Evolutionary conservation across 108 stramenopile species (phyloP), one percentile per base, ranked within the genome.

Genomic region (Cyclotella choctawhatcheeana): DNA sequence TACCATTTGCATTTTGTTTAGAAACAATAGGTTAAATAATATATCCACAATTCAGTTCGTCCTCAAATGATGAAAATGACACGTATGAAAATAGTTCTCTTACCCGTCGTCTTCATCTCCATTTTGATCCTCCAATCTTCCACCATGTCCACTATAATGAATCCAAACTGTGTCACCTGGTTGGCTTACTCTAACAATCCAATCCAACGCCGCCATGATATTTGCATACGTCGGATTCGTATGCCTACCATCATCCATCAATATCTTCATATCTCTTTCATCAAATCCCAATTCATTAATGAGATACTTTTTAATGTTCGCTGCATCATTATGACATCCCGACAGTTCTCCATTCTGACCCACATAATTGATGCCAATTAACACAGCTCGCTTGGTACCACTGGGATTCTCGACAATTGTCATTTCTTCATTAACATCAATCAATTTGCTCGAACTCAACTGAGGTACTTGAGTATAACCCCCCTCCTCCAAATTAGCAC

Each of bases 291-390:
- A 67, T 14, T 65, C 71, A 12, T 58, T 32, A 18, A 47, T 34
- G 34, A 87, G 67, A 76, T 85, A 88, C 16, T 64, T 24, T 43
- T 69, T 59, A 76, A 89, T 89, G 35, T 83, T 74, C 54, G 33
- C 44, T n/a, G 84, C 88, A 79, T 89, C 88, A 53, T 89, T 87
- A 81, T 88, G 86, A 74, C 88, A 88, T 12, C 88, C 88, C 8
- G 37, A 30, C 67, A 89, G 69, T 45, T 87, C 82, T 4, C 84
- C 84, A 29, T 82, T 43, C 64, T 92, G 84, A 29, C 87, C 87
- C 0, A 60, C 52, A 59, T 93, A 93, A 63, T 88, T 90, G 32
- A 93, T 90, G 13, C 91, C 83, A 34, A 88, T 82, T 6, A 88
- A 61, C 5, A 88, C 55, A n/a, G 88, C 88, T 26, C 85, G 69